Conservation (phyloP, 371 early-diverging fungal genomes). For the Dichotomocladium elegans region DNA sequence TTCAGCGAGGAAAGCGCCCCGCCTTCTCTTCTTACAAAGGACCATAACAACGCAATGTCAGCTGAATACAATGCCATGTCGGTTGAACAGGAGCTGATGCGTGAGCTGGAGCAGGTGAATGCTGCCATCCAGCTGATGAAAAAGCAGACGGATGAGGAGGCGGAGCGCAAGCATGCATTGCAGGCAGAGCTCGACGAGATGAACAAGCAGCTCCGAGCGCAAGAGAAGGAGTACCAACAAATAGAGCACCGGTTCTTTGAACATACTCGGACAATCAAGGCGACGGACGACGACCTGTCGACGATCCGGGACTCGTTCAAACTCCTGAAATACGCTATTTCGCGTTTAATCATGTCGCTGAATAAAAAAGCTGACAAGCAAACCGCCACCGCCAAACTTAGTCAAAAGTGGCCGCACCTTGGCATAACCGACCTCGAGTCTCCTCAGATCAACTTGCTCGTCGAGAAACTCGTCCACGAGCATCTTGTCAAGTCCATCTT, state of each 20-base stretch:
- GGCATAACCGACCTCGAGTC: constrained; percentile 4
- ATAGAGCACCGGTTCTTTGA: constrained; percentile 37
- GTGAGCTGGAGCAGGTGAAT: constrained; percentile 38
- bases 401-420: constrained; percentile 18
- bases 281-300: constrained; percentile 33
- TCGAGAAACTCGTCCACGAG: constrained; percentile 24
- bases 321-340: constrained; percentile 14
- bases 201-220: constrained; percentile 27
- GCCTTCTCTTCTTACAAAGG: too few species aligned
- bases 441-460: constrained; percentile 14
- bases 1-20: too few species aligned
- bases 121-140: constrained; percentile 23
- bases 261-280: constrained; percentile 23
- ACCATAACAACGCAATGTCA: too few species aligned
- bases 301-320: constrained; percentile 23
- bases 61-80: too few species aligned
- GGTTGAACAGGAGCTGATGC: constrained; percentile 22
- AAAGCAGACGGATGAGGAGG: constrained; percentile 24
- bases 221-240: constrained; percentile 23
- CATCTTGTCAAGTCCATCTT: constrained; percentile 17
- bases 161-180: constrained; percentile 26
- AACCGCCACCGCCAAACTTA: constrained; percentile 20
- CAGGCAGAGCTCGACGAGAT: constrained; percentile 31
- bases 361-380: constrained; percentile 33
- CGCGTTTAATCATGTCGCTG: constrained; percentile 23